Evolutionary conservation across 805 yeast genomes (phyloP).

Genomic region (Candida fluviatilis): DNA sequence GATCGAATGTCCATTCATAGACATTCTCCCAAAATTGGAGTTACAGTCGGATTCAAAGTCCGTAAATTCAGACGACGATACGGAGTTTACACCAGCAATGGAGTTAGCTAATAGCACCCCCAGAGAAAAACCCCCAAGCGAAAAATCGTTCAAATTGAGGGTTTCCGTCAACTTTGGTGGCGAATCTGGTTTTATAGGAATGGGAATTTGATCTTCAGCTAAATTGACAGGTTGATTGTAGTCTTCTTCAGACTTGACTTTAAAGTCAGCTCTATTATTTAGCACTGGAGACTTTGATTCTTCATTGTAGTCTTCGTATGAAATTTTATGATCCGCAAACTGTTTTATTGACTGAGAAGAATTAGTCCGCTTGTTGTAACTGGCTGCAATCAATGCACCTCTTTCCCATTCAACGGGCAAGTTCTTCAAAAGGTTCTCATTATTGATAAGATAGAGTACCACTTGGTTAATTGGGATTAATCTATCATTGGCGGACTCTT

Average conservation of each 20-base stretch:
- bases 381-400: constrained; percentile 41
- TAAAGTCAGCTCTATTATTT: not conserved
- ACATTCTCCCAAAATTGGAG: not conserved
- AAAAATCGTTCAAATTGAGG: constrained; percentile 9
- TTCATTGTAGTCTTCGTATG: constrained; percentile 1
- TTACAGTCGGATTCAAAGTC: constrained; percentile 2
- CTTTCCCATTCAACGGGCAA: constrained; percentile 44
- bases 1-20: not conserved
- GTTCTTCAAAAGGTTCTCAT: constrained; percentile 35
- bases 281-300: not conserved
- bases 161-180: constrained; percentile 11
- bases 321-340: constrained; percentile 28
- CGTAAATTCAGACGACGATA: not conserved
- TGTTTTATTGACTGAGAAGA: constrained; percentile 22
- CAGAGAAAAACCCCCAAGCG: constrained; percentile 2
- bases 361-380: constrained; percentile 20
- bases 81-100: not conserved
- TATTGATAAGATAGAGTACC: constrained; percentile 37
- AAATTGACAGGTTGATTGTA: no score
- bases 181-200: not conserved
- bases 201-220: not conserved
- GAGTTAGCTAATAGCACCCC: not conserved
- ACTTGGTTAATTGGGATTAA: constrained; percentile 45
- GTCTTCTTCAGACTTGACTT: not conserved
- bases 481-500: constrained; percentile 9